phyloP scores from a whole-genome alignment of 106 monocot species.

The Apostasia shenzhenica region DNA sequence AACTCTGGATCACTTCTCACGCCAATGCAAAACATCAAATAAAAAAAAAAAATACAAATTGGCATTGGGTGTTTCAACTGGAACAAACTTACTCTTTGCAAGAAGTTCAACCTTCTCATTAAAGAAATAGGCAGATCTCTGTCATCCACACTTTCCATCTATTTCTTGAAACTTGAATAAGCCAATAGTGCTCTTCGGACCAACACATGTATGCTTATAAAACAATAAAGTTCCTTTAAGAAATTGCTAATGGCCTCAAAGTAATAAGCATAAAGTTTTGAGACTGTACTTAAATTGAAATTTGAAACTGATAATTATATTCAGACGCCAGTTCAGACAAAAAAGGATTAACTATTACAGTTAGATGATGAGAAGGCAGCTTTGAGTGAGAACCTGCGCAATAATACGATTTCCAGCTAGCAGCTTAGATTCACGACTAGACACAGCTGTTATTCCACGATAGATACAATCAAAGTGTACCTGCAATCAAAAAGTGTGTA shows the following conservation, averaged over 20 bases:
- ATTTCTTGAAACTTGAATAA: too few species aligned
- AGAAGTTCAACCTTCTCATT: too few species aligned
- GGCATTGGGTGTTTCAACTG: too few species aligned
- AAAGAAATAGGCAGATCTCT: too few species aligned
- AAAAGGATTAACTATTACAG: not conserved
- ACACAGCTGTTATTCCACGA: slow-evolving; percentile 77
- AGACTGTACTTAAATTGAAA: not conserved
- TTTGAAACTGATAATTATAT: too few species aligned
- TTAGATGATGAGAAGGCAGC: slow-evolving; percentile 5
- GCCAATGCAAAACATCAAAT: too few species aligned
- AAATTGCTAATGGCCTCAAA: not conserved
- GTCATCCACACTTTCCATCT: too few species aligned
- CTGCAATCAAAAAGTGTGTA: slow-evolving; percentile 25
- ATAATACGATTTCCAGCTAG: slow-evolving; percentile 86
- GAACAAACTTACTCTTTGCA: too few species aligned
- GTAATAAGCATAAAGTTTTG: not conserved
- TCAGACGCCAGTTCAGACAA: not conserved
- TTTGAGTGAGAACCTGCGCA: slow-evolving; percentile 61
- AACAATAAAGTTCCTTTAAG: not conserved
- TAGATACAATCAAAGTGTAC: slow-evolving; percentile 95
- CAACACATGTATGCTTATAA: too few species aligned
- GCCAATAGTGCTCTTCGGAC: too few species aligned
- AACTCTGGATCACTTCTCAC: too few species aligned
- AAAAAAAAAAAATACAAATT: too few species aligned
- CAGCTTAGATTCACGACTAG: slow-evolving; percentile 91